Conservation (phyloP, 305 asterid genomes). For the Petunia hybrid region DNA sequence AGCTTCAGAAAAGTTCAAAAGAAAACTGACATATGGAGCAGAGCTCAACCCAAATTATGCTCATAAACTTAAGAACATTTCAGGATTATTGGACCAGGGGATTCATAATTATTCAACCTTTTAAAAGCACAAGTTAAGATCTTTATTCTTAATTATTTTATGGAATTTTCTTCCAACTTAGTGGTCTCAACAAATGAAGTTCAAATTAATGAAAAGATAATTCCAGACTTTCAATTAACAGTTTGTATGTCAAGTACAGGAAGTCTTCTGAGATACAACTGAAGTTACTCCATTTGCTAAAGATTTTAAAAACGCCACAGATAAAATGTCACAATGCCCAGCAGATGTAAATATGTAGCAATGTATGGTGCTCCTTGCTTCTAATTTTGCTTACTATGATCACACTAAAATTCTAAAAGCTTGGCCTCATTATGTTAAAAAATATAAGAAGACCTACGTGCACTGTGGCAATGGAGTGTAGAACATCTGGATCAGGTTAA, state of each 20-base stretch:
- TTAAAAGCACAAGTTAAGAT: background rate
- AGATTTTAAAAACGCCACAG: background rate
- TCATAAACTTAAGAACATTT: too few relatives aligned
- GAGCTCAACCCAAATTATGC: too few relatives aligned
- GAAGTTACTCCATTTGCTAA: background rate
- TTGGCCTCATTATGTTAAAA: background rate
- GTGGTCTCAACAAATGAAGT: background rate
- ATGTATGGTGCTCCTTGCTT: background rate
- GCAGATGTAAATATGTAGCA: background rate
- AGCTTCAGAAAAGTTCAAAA: background rate
- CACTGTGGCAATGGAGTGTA: background rate
- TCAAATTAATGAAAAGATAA: background rate
- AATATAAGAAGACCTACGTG: background rate
- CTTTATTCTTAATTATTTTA: background rate
- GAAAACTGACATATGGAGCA: background rate
- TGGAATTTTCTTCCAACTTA: slow-evolving; percentile 4
- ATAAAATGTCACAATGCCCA: background rate
- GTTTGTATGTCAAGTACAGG: background rate
- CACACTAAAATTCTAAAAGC: background rate
- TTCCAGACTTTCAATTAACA: background rate
- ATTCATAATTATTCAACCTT: background rate
- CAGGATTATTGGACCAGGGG: background rate
- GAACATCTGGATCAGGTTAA: background rate
- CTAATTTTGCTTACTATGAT: background rate
- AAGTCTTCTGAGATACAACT: background rate